phyloP scores from a whole-genome alignment of 805 yeast genomes.

The Myxozyma neotropica region DNA sequence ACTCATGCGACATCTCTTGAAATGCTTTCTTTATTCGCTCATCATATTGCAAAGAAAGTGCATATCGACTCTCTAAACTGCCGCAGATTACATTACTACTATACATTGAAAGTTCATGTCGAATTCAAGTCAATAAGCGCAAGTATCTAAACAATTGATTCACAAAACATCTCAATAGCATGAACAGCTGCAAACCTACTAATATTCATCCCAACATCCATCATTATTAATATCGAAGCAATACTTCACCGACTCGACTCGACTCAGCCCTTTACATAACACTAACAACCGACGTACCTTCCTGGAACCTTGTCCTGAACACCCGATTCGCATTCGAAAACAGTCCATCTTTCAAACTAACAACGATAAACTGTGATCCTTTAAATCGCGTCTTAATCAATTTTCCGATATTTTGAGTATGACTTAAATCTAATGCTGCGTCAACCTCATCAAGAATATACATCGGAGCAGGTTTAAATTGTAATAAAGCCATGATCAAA shows the following conservation, averaged over 20 bases:
- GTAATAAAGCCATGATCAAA: constrained; percentile 84
- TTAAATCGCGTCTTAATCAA: constrained; percentile 91
- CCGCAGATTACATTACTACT: no score
- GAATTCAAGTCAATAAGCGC: no score
- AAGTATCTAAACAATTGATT: no score
- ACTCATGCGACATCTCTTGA: no score
- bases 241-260: not conserved
- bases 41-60: no score
- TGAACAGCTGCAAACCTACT: no score
- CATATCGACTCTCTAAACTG: no score
- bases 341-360: constrained; percentile 96
- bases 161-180: no score
- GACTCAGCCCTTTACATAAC: constrained; percentile 17
- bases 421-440: constrained; percentile 95
- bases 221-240: not conserved
- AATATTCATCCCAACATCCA: not conserved
- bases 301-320: constrained; percentile 91
- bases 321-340: constrained; percentile 95
- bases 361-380: constrained; percentile 95
- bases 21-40: no score
- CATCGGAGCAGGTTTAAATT: constrained; percentile 98
- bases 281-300: constrained; percentile 87
- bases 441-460: constrained; percentile 97
- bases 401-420: constrained; percentile 97
- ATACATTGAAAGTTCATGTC: no score